A percentile compares a stretch with the other conserved stretches of the same genome.
phyloP scores from a whole-genome alignment of 2,329 filamentous ascomycete genomes.

The Colletotrichum sidae region DNA sequence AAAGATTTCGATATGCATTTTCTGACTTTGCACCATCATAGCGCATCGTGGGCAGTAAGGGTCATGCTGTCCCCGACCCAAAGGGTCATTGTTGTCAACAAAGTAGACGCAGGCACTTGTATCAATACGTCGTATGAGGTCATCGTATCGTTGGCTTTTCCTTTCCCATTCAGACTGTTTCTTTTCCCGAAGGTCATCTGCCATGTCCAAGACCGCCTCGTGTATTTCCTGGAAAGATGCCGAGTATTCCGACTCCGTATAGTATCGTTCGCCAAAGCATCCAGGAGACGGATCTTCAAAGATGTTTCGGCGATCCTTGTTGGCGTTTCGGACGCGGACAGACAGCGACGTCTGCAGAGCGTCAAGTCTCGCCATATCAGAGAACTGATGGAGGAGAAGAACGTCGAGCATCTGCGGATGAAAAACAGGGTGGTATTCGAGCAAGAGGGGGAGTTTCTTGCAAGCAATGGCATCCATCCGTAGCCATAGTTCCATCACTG shows the following conservation, averaged over 20 bases:
- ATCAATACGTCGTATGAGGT: slow-evolving; percentile 45
- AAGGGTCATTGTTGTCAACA: slow-evolving; percentile 38
- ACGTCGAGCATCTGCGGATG: slow-evolving; percentile 61
- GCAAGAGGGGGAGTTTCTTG: slow-evolving; percentile 57
- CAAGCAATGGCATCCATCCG: slow-evolving; percentile 63
- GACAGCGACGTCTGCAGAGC: slow-evolving; percentile 51
- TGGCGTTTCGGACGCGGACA: slow-evolving; percentile 44
- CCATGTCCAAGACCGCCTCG: slow-evolving; percentile 40
- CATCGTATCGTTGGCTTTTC: slow-evolving; percentile 46
- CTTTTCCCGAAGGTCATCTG: slow-evolving; percentile 29
- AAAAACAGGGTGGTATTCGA: slow-evolving; percentile 64
- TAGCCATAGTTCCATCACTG: slow-evolving; percentile 68
- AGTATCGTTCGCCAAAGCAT: slow-evolving; percentile 44
- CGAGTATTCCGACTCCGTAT: slow-evolving; percentile 40
- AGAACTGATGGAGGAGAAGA: slow-evolving; percentile 60
- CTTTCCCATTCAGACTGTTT: slow-evolving; percentile 50
- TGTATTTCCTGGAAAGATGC: slow-evolving; percentile 37
- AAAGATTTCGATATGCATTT: slow-evolving; percentile 50
- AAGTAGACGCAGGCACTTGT: slow-evolving; percentile 47
- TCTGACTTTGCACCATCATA: slow-evolving; percentile 42
- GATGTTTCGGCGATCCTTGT: slow-evolving; percentile 51
- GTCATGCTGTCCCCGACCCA: slow-evolving; percentile 40
- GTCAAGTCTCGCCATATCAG: slow-evolving; percentile 63
- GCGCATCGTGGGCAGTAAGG: slow-evolving; percentile 50
- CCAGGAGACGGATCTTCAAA: slow-evolving; percentile 54